Evolutionary conservation across 768 basidiomycete species (phyloP).

Genomic region (Hortiboletus flavorubellus): DNA sequence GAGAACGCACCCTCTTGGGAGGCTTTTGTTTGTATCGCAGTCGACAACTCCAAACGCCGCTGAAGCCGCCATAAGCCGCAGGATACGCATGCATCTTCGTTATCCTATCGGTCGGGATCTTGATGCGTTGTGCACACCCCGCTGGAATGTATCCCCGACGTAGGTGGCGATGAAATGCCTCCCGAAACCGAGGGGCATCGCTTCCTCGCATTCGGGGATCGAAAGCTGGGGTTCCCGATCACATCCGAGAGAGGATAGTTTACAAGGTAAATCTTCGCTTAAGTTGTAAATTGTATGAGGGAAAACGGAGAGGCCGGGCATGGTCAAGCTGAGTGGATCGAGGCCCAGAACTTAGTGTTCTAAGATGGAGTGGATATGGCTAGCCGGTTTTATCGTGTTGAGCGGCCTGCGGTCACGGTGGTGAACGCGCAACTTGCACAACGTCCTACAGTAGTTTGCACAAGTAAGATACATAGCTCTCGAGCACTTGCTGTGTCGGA

Average conservation of each 20-base stretch:
- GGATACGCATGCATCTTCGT: conserved; percentile 18
- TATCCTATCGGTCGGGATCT: conserved; percentile 18
- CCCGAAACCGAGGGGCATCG: neutral
- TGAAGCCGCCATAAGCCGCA: conserved; percentile 28
- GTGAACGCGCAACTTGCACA: too few relatives aligned
- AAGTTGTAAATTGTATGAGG: too few relatives aligned
- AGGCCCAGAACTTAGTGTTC: too few relatives aligned
- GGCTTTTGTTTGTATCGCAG: neutral
- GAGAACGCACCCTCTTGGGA: conserved; percentile 11
- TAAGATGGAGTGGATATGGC: too few relatives aligned
- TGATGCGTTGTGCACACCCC: neutral
- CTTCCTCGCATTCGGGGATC: neutral
- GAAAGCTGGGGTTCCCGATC: too few relatives aligned
- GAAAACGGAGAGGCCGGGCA: neutral
- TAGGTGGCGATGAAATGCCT: neutral
- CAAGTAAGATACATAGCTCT: too few relatives aligned
- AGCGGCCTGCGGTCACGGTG: too few relatives aligned
- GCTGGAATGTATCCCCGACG: neutral
- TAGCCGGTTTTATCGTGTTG: too few relatives aligned
- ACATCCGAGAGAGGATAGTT: neutral
- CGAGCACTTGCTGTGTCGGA: too few relatives aligned
- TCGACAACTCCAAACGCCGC: conserved; percentile 28
- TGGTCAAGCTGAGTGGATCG: neutral
- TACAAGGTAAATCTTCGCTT: too few relatives aligned
- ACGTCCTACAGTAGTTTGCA: too few relatives aligned